Conservation (phyloP, 1,284 basidiomycete species). For the Pseudozyma tsukubaensis region DNA sequence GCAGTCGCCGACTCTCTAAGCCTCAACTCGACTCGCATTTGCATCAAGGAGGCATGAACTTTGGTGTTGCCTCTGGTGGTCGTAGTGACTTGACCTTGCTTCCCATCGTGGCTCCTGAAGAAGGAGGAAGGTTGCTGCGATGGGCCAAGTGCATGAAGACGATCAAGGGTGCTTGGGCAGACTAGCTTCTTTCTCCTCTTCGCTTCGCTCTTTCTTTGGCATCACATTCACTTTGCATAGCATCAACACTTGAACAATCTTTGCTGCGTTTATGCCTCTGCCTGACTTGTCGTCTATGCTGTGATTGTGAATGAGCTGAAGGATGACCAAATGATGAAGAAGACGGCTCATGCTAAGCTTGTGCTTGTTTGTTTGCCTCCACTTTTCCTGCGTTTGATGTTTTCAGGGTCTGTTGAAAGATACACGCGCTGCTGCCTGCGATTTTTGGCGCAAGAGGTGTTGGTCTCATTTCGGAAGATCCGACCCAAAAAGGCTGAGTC, state of each 20-base stretch:
- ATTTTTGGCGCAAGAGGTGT: slow-evolving; percentile 7
- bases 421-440: slow-evolving; percentile 3
- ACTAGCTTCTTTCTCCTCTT: slow-evolving; percentile 7
- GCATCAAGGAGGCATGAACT: slow-evolving; percentile 57
- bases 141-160: slow-evolving; percentile 82
- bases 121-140: slow-evolving; percentile 78
- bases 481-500: slow-evolving; percentile 2
- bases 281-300: too few species aligned
- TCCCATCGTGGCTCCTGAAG: slow-evolving; percentile 83
- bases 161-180: slow-evolving; percentile 82
- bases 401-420: slow-evolving; percentile 6
- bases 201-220: not conserved
- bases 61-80: slow-evolving; percentile 62
- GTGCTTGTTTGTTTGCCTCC: slow-evolving; percentile 9
- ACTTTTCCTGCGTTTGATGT: slow-evolving; percentile 1
- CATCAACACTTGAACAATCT: slow-evolving; percentile 1
- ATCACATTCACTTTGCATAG: slow-evolving; percentile 4
- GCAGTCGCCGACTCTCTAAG: slow-evolving; percentile 55
- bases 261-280: not conserved
- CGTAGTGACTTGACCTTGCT: slow-evolving; percentile 68
- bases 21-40: slow-evolving; percentile 57
- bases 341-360: not conserved
- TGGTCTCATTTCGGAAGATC: slow-evolving; percentile 28
- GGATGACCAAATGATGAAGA: not conserved
- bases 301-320: not conserved